These are phyloP conservation scores for Trichosporon sp. DNA, from an alignment of 1,284 basidiomycete species.

Conservation along the genomic window DNA sequence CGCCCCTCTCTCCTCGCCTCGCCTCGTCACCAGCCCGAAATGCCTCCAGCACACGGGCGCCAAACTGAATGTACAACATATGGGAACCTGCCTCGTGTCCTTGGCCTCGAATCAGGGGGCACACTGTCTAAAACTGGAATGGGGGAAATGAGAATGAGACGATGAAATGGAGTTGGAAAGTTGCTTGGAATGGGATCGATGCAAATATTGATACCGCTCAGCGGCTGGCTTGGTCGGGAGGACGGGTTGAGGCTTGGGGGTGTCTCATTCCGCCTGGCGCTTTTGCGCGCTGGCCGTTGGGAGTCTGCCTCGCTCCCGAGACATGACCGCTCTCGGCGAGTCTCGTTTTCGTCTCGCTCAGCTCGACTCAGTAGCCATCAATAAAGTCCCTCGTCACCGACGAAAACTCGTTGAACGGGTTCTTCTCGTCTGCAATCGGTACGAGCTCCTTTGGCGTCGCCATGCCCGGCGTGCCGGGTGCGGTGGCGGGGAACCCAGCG, in stretches of 20 bases:
- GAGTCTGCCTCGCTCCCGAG: too few relatives aligned
- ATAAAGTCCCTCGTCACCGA: conserved; percentile 75
- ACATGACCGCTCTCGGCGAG: too few relatives aligned
- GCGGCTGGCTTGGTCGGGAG: too few relatives aligned
- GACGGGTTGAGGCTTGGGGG: too few relatives aligned
- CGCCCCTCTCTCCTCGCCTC: too few relatives aligned
- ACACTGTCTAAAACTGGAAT: background rate
- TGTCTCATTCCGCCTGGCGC: too few relatives aligned
- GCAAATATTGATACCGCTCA: background rate
- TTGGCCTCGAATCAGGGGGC: background rate
- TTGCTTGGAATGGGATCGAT: background rate
- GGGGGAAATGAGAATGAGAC: background rate
- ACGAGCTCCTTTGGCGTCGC: conserved; percentile 55
- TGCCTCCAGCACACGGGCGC: too few relatives aligned
- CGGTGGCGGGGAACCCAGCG: conserved; percentile 54
- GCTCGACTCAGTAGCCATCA: conserved; percentile 35
- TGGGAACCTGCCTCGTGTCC: background rate
- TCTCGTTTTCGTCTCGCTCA: background rate
- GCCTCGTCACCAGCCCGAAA: too few relatives aligned
- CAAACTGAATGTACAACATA: too few relatives aligned
- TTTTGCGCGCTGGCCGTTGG: too few relatives aligned
- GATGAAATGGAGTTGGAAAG: background rate
- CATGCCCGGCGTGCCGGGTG: conserved; percentile 60
- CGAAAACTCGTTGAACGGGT: conserved; percentile 77
- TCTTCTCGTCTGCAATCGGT: conserved; percentile 58